Evolutionary conservation across 768 basidiomycete species (phyloP).

Genomic region (Termitomyces sp.): DNA sequence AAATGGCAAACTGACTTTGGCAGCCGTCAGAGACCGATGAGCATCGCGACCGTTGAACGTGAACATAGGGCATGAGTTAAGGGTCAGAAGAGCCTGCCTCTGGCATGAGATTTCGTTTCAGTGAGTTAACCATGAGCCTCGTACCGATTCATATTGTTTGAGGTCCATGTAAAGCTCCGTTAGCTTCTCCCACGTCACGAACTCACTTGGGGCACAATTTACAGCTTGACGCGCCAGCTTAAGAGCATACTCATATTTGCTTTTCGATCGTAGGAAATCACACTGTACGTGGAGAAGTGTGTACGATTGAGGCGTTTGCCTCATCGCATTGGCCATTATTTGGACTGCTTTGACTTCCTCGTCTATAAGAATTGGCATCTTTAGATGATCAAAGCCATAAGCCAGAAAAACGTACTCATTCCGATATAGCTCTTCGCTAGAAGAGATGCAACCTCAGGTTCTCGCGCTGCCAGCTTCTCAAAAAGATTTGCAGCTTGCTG

Average conservation of each 20-base stretch:
- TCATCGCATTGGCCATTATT: constrained; percentile 83
- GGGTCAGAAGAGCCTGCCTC: constrained; percentile 74
- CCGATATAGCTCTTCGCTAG: constrained; percentile 91
- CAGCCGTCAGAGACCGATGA: constrained; percentile 79
- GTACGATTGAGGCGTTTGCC: constrained; percentile 87
- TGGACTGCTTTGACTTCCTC: constrained; percentile 98
- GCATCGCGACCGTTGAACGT: constrained; percentile 96
- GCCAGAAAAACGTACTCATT: constrained; percentile 72
- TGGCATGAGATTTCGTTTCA: not conserved
- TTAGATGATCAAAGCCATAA: not conserved
- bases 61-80: constrained; percentile 99
- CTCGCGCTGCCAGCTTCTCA: constrained; percentile 81
- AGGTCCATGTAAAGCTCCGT: constrained; percentile 93
- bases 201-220: constrained; percentile 97
- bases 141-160: constrained; percentile 75
- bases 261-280: constrained; percentile 88
- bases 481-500: constrained; percentile 91
- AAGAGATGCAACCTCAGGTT: constrained; percentile 87
- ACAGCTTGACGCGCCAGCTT: constrained; percentile 93
- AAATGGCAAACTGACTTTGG: constrained; percentile 82
- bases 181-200: constrained; percentile 98
- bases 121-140: constrained; percentile 21
- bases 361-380: constrained; percentile 45
- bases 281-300: constrained; percentile 93
- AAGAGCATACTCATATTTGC: constrained; percentile 83